Percentiles rank a stretch among this genome's conserved stretches.
These are phyloP conservation scores for Kluyveromyces nonfermentans DNA, from an alignment of 805 yeast species.

Conservation along the genomic window DNA sequence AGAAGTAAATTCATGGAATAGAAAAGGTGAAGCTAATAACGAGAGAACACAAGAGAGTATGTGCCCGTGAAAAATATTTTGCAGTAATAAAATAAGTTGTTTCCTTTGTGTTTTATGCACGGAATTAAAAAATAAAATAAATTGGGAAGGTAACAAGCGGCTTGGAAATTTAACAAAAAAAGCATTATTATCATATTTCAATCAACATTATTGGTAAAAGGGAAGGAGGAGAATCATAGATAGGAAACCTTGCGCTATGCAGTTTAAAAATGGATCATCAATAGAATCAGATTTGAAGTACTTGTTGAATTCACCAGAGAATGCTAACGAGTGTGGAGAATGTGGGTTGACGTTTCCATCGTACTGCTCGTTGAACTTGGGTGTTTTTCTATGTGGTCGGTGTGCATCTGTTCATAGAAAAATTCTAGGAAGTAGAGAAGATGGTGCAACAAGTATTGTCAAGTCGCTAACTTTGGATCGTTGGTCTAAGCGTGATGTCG, in stretches of 20 bases:
- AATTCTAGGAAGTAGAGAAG: constrained; percentile 37
- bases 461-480: constrained; percentile 65
- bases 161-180: background rate
- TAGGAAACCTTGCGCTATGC: constrained; percentile 1
- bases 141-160: background rate
- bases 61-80: too few relatives aligned
- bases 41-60: too few relatives aligned
- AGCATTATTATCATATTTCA: background rate
- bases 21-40: too few relatives aligned
- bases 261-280: constrained; percentile 8
- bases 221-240: background rate
- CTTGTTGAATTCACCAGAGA: constrained; percentile 47
- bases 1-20: too few relatives aligned
- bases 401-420: constrained; percentile 74
- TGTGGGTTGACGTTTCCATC: constrained; percentile 60
- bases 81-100: background rate
- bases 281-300: constrained; percentile 45
- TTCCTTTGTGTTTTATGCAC: background rate
- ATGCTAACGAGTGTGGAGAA: constrained; percentile 70
- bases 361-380: constrained; percentile 35
- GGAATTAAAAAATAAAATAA: background rate
- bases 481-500: constrained; percentile 55
- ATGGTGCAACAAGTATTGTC: constrained; percentile 46
- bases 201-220: background rate
- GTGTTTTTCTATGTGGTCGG: constrained; percentile 71